These are phyloP conservation scores for Linaria vulgaris DNA, from an alignment of 257 asterid genomes.

Conservation along the genomic window DNA sequence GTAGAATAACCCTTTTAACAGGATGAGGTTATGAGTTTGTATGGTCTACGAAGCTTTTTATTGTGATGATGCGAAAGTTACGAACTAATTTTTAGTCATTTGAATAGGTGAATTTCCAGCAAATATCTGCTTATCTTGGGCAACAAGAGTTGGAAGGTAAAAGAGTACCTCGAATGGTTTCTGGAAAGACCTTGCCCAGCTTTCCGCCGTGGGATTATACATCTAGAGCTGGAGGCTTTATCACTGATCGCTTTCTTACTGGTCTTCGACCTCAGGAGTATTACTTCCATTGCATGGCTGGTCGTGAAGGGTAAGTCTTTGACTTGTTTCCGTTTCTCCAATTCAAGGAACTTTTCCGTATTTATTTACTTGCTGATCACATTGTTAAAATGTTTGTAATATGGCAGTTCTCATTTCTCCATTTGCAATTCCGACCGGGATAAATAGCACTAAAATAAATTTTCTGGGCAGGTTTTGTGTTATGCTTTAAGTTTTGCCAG, in stretches of 20 bases:
- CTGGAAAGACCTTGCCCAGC: constrained; percentile 93
- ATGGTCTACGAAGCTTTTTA: neutral
- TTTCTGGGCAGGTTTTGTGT: neutral
- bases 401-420: neutral
- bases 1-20: neutral
- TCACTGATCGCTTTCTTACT: constrained; percentile 90
- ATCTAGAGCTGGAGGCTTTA: constrained; percentile 95
- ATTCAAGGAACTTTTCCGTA: neutral
- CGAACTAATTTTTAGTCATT: constrained; percentile 21
- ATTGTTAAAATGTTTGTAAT: constrained; percentile 9
- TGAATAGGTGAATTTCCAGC: constrained; percentile 89
- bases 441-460: neutral
- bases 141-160: constrained; percentile 99
- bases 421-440: neutral
- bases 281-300: constrained; percentile 99
- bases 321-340: constrained; percentile 16
- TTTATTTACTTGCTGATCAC: constrained; percentile 10
- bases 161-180: constrained; percentile 97
- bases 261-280: constrained; percentile 98
- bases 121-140: constrained; percentile 94
- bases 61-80: constrained; percentile 5
- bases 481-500: no score
- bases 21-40: neutral
- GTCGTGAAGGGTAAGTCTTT: constrained; percentile 89
- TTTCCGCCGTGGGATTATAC: constrained; percentile 97